Percentiles rank a stretch among this genome's conserved stretches.
Evolutionary conservation across 2,329 filamentous ascomycete genomes (phyloP).

Genomic region (Fusarium redolens): DNA sequence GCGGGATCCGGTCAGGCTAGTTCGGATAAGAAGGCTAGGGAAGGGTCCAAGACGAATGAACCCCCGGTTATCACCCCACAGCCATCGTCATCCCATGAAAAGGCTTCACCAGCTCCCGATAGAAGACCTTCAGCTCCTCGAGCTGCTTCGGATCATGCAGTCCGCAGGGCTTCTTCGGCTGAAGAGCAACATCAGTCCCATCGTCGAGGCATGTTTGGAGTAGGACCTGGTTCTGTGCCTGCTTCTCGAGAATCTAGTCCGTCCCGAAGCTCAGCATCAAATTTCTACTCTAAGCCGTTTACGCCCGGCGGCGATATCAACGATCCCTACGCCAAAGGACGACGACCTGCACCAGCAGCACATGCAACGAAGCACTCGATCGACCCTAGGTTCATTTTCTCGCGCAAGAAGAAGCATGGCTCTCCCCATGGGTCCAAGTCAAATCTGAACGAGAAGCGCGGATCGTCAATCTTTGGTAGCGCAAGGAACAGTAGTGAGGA

Average conservation of each 20-base stretch:
- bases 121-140: constrained; percentile 56
- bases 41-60: constrained; percentile 54
- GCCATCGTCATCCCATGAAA: constrained; percentile 68
- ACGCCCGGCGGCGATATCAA: constrained; percentile 83
- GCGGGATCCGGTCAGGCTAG: constrained; percentile 71
- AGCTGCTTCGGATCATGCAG: constrained; percentile 56
- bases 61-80: constrained; percentile 73
- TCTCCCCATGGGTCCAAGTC: constrained; percentile 66
- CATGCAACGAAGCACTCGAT: constrained; percentile 71
- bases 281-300: constrained; percentile 77
- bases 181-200: constrained; percentile 57
- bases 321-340: constrained; percentile 88
- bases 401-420: constrained; percentile 75
- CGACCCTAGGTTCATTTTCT: constrained; percentile 87
- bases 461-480: constrained; percentile 54
- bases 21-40: constrained; percentile 47
- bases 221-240: constrained; percentile 65
- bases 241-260: constrained; percentile 73
- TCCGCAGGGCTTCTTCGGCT: constrained; percentile 56
- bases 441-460: constrained; percentile 66
- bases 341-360: constrained; percentile 75
- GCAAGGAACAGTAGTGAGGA: constrained; percentile 54
- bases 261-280: constrained; percentile 69
- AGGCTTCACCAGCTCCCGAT: constrained; percentile 56
- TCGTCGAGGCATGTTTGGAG: constrained; percentile 65